Percentiles rank a stretch among this genome's conserved stretches.
phyloP scores from a whole-genome alignment of 2,329 filamentous ascomycete genomes.

The Macrophomina pseudophaseolina region DNA sequence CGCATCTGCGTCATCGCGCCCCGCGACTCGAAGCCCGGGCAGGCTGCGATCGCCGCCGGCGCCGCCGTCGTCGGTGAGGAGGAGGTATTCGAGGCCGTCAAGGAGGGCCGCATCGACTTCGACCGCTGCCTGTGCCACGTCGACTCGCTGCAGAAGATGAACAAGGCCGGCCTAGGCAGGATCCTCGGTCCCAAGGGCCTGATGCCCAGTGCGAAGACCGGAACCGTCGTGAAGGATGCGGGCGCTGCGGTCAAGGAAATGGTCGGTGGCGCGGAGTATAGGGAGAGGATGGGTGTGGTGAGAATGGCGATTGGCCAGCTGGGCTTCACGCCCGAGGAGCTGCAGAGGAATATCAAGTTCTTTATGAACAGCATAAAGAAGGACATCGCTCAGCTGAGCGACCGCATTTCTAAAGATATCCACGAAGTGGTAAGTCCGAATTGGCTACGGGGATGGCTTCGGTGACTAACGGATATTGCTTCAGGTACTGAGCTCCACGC shows the following conservation, averaged over 20 bases:
- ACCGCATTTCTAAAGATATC: constrained; percentile 72
- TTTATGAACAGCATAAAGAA: constrained; percentile 78
- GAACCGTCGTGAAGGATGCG: constrained; percentile 86
- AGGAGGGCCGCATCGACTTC: constrained; percentile 79
- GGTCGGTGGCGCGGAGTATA: constrained; percentile 83
- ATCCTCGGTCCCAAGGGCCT: constrained; percentile 86
- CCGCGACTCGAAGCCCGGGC: constrained; percentile 75
- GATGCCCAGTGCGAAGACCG: constrained; percentile 89
- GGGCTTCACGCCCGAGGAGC: constrained; percentile 83
- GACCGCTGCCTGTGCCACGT: constrained; percentile 87
- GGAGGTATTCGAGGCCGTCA: constrained; percentile 79
- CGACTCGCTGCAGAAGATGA: constrained; percentile 76
- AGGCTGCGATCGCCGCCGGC: constrained; percentile 76
- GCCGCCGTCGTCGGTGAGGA: constrained; percentile 86
- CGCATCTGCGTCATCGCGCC: constrained; percentile 90
- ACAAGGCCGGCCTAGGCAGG: constrained; percentile 78
- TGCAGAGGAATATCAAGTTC: constrained; percentile 81
- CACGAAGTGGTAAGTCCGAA: constrained; percentile 65
- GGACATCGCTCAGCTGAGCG: constrained; percentile 70
- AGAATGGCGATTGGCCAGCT: constrained; percentile 90
- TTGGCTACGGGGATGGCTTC: constrained; percentile 49
- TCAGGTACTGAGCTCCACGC: constrained; percentile 81
- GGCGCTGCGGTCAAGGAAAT: constrained; percentile 77
- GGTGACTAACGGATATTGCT: neutral
- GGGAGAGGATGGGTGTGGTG: constrained; percentile 83